Percentiles rank a stretch among this genome's conserved stretches.
Conservation (phyloP, 495 filamentous ascomycete genomes). For the Aspergillus egyptiacus region DNA sequence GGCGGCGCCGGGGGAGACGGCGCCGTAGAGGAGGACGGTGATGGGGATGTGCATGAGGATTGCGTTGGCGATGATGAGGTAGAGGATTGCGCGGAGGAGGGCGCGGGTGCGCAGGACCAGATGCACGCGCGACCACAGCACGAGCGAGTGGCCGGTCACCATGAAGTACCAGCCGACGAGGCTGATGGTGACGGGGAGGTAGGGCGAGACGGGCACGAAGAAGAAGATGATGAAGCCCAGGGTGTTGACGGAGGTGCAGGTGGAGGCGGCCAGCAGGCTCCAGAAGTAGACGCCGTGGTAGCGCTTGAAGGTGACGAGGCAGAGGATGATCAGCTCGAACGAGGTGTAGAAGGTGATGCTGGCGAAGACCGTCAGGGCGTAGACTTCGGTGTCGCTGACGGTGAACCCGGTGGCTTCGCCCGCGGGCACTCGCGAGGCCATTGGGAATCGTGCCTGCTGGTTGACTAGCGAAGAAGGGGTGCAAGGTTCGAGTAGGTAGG, state of each 20-base stretch:
- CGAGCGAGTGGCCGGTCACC: slow-evolving; percentile 45
- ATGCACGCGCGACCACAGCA: slow-evolving; percentile 46
- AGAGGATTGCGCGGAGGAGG: slow-evolving; percentile 30
- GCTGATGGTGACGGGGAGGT: slow-evolving; percentile 34
- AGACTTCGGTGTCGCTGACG: too few relatives aligned
- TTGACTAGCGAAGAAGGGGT: too few relatives aligned
- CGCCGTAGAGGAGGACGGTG: slow-evolving; percentile 39
- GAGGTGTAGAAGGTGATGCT: too few relatives aligned
- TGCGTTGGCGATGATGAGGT: slow-evolving; percentile 41
- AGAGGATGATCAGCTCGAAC: slow-evolving; percentile 43
- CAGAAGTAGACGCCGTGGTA: slow-evolving; percentile 46
- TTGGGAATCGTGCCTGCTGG: too few relatives aligned
- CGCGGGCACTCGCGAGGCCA: too few relatives aligned
- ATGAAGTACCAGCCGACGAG: slow-evolving; percentile 40
- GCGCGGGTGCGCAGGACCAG: slow-evolving; percentile 35
- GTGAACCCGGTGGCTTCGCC: too few relatives aligned
- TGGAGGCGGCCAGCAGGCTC: slow-evolving; percentile 40
- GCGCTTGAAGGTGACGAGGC: slow-evolving; percentile 43
- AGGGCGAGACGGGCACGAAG: slow-evolving; percentile 28
- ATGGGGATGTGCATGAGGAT: slow-evolving; percentile 39
- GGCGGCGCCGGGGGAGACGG: slow-evolving; percentile 3
- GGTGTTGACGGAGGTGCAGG: slow-evolving; percentile 34
- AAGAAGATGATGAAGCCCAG: slow-evolving; percentile 43
- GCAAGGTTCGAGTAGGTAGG: too few relatives aligned
- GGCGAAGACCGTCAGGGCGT: too few relatives aligned